Evolutionary conservation across 768 basidiomycete species (phyloP), one percentile per base, ranked within the genome.

Genomic region (Phaeolepiota aurea): DNA sequence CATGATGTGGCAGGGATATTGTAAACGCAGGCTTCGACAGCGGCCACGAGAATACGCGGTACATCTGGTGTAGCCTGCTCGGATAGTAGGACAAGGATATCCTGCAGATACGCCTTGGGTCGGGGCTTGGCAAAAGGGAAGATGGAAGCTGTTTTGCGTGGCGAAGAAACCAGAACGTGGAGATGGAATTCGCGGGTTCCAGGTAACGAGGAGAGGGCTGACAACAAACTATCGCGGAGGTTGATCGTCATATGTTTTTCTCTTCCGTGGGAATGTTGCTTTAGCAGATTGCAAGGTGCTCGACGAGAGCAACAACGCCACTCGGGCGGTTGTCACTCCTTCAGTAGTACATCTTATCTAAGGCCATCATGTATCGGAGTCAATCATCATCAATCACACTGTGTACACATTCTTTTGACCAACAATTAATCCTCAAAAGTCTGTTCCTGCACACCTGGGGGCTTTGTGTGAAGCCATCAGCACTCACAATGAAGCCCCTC

Each of bases 21-120:
- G 68, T 89, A 93, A 19, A 92, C 58, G 28, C 61, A 71, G 0
- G 78, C 85, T 56, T 93, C 88, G 44, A 96, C 71, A n/a, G 76
- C 92, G 3, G 80, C 71, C 21, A 88, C 79, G 39, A 92, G 68
- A 1, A 87, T 67, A 16, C 74, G 72, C 3, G 73, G 69, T 0
- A 70, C 53, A 39, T 70, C 72, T 13, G 64, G 62, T 12, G 56
- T 55, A 2, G 67, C 32, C 50, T 82, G 74, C 49, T 89, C 79
- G 0, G 83, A 79, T 40, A 90, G 66, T 16, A 91, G 69, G 35
- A 92, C 59, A 47, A 93, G 71, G 20, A 91, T 64, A 45, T 93
- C 82, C 49, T 91, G 84, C 22, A 87, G 59, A 49, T 75, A 82
- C 7, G 77, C 68, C 54, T 72, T 76, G 7, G 81, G 80, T 4